Percentiles rank a stretch among this genome's conserved stretches.
Conservation (phyloP, 345 rosid genomes). For the Eucalyptus camaldulensis region DNA sequence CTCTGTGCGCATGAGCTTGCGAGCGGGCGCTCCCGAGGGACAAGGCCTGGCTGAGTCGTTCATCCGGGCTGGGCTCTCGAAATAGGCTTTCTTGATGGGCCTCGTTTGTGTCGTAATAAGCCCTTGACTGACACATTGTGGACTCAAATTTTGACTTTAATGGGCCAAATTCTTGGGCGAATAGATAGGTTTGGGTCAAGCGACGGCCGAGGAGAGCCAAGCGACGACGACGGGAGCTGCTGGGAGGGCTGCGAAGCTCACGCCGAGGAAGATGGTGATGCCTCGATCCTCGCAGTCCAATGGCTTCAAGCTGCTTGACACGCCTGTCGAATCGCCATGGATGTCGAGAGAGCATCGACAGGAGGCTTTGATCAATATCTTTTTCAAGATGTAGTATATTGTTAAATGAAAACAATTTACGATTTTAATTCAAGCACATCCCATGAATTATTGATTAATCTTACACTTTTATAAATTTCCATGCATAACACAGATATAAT, state of each 20-base stretch:
- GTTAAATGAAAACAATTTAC: no score
- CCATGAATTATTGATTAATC: not conserved
- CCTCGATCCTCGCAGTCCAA: not conserved
- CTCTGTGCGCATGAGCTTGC: not conserved
- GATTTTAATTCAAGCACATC: not conserved
- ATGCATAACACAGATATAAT: fast-evolving
- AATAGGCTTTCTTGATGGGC: not conserved
- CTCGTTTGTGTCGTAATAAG: fast-evolving
- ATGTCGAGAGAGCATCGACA: not conserved
- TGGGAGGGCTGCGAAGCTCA: not conserved
- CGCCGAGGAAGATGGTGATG: not conserved
- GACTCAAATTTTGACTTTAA: no score
- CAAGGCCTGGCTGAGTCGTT: not conserved
- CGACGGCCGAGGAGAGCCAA: no score
- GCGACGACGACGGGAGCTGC: not conserved
- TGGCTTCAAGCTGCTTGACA: not conserved
- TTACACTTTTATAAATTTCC: no score
- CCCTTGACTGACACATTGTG: no score
- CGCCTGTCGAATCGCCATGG: not conserved
- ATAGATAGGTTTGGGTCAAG: no score
- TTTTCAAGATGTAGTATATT: no score
- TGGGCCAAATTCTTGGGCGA: no score
- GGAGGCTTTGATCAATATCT: not conserved
- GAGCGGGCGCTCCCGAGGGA: not conserved
- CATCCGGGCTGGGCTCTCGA: not conserved